phyloP scores from a whole-genome alignment of 1,284 basidiomycete species.

The Vanrija sp. region DNA sequence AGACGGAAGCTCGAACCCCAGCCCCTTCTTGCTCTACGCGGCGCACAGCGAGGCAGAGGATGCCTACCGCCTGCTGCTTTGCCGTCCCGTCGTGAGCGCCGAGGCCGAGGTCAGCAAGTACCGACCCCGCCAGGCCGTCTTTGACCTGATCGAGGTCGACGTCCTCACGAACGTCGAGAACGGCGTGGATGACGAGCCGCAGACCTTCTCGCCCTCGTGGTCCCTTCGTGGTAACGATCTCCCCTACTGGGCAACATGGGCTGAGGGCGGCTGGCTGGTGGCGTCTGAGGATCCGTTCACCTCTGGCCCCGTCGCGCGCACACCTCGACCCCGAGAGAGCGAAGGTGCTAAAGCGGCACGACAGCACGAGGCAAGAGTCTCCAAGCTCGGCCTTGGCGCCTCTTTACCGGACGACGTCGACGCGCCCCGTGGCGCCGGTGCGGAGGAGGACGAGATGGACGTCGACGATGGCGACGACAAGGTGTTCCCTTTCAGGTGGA shows the following conservation, averaged over 20 bases:
- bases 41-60: conserved; percentile 14
- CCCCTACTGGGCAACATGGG: conserved; percentile 53
- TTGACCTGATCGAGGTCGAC: conserved; percentile 37
- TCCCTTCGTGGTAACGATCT: conserved; percentile 65
- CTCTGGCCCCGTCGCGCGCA: too few species aligned
- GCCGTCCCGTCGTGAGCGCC: too few species aligned
- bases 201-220: conserved; percentile 58
- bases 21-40: conserved; percentile 54
- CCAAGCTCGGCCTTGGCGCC: conserved; percentile 34
- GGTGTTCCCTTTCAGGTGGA: conserved; percentile 78
- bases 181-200: conserved; percentile 24
- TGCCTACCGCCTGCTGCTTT: conserved; percentile 22
- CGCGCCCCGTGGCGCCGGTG: not conserved
- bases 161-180: conserved; percentile 18
- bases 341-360: not conserved
- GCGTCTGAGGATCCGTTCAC: conserved; percentile 27
- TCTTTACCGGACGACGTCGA: conserved; percentile 4
- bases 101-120: conserved; percentile 19
- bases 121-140: conserved; percentile 19
- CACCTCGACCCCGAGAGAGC: too few species aligned
- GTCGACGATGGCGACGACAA: conserved; percentile 5
- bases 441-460: conserved; percentile 6
- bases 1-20: conserved; percentile 19
- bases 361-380: conserved; percentile 12
- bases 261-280: conserved; percentile 34